These are phyloP conservation scores for Microcos paniculata DNA, from an alignment of 345 rosid genomes.

Conservation along the genomic window DNA sequence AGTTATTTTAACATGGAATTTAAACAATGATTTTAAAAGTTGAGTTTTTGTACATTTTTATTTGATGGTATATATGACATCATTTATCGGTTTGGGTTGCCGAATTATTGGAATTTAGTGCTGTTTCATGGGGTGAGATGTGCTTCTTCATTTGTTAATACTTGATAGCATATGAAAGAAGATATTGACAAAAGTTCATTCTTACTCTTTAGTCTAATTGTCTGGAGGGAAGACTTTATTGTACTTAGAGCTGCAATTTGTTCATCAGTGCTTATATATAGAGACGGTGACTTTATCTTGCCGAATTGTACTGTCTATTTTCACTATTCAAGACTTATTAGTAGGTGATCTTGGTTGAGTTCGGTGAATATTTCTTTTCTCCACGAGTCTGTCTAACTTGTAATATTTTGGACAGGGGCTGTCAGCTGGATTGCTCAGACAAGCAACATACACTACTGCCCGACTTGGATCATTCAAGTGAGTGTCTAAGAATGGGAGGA, in stretches of 20 bases:
- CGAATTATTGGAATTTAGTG: neutral
- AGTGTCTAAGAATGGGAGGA: constrained; percentile 19
- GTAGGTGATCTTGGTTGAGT: neutral
- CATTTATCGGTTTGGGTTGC: neutral
- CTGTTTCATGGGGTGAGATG: constrained; percentile 1
- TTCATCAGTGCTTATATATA: neutral
- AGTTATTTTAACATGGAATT: neutral
- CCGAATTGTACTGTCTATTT: neutral
- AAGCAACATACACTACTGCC: constrained; percentile 97
- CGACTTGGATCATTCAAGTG: constrained; percentile 96
- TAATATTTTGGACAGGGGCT: constrained; percentile 58
- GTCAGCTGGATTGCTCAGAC: constrained; percentile 92
- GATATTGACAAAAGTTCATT: neutral
- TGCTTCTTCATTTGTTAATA: neutral
- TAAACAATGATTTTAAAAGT: neutral
- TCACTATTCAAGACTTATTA: neutral
- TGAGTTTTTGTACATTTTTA: neutral
- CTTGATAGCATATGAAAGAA: neutral
- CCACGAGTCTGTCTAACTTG: neutral
- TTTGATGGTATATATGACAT: neutral
- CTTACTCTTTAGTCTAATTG: neutral
- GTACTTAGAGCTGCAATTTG: neutral
- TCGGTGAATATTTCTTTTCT: neutral
- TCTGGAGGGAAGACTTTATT: neutral
- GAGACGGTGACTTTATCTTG: neutral